Base-by-base conservation (phyloP, 23 red algal species). In the Gracilaria gracilis region DNA sequence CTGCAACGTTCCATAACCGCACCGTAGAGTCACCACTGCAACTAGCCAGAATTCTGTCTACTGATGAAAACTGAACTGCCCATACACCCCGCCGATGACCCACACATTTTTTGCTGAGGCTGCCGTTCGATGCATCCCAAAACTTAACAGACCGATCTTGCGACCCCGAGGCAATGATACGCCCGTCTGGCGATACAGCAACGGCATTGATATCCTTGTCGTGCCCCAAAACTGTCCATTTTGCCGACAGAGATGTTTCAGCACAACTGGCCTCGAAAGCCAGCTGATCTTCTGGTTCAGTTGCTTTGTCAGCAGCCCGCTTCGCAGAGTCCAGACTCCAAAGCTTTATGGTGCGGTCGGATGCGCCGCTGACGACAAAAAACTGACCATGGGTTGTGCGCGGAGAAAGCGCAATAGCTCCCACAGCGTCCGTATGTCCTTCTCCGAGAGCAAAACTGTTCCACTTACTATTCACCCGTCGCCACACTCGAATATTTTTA, bases 151-250 rank as follows among this genome's bases (percentile, higher is more conserved):
- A 90, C 20, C 92, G 76, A 70, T 98, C 95, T 76, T 93, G 89
- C 23, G 95, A 98, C 2, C 77, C 90, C 14, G 90, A 82, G 11
- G 87, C 90, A 44, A 98, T 74, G 39, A 90, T 48, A 27, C 75
- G 61, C 32, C 64, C 57, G 61, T 98, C 90, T 0, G 95, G 95
- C 36, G 95, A 94, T 27, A 98, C 82, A 19, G 79, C 91, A 7
- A 98, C 90, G 16, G 84, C 85, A 88, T 98, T 98, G 77, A 98
- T 91, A 76, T 98, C 95, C 75, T 93, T 93, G 34, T 93, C 86
- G 85, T 98, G 95, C 21, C 53, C 90, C 28, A 94, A 54, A 46
- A 90, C 80, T 4, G 95, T 98, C 95, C 95, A 98, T 50, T 71
- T 58, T 19, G 95, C 95, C 15, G 69, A 50, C 20, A 91, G 72